Percentiles rank a stretch among this genome's conserved stretches.
phyloP scores from a whole-genome alignment of 2,329 filamentous ascomycete genomes.

The Alternaria longipes region DNA sequence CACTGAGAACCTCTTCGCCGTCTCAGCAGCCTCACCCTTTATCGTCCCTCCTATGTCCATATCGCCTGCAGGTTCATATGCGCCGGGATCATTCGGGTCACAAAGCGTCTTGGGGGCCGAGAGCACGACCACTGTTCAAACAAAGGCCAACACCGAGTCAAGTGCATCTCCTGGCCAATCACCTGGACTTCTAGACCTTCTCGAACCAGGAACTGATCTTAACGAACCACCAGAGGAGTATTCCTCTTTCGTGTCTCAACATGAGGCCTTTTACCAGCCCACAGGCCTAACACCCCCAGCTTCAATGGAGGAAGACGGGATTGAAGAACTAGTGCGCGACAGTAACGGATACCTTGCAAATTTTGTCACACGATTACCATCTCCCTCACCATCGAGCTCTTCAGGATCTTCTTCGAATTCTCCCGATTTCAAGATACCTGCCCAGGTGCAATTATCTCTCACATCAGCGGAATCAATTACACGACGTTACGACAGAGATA shows the following conservation, averaged over 20 bases:
- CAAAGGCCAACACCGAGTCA: conserved; percentile 44
- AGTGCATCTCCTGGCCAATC: conserved; percentile 57
- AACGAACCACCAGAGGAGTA: conserved; percentile 54
- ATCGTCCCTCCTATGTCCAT: conserved; percentile 35
- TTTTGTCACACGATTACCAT: conserved; percentile 53
- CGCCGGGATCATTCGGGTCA: conserved; percentile 47
- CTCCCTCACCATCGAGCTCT: conserved; percentile 47
- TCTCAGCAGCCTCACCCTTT: conserved; percentile 35
- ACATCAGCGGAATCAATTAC: conserved; percentile 69
- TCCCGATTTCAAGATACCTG: conserved; percentile 39
- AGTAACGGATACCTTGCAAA: conserved; percentile 41
- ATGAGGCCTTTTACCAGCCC: conserved; percentile 47
- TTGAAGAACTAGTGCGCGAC: conserved; percentile 65
- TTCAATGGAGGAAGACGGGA: conserved; percentile 55
- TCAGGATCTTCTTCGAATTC: conserved; percentile 47
- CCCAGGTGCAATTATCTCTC: conserved; percentile 59
- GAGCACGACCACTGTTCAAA: conserved; percentile 34
- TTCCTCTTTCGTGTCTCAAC: conserved; percentile 44
- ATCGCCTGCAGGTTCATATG: conserved; percentile 44
- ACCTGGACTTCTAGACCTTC: conserved; percentile 59
- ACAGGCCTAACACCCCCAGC: conserved; percentile 40
- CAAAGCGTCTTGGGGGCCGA: conserved; percentile 52
- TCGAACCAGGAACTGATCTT: conserved; percentile 60
- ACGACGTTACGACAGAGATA: conserved; percentile 70
- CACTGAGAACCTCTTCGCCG: conserved; percentile 17